Conservation (phyloP, 2,329 filamentous ascomycete species). For the Fusarium sp. region DNA sequence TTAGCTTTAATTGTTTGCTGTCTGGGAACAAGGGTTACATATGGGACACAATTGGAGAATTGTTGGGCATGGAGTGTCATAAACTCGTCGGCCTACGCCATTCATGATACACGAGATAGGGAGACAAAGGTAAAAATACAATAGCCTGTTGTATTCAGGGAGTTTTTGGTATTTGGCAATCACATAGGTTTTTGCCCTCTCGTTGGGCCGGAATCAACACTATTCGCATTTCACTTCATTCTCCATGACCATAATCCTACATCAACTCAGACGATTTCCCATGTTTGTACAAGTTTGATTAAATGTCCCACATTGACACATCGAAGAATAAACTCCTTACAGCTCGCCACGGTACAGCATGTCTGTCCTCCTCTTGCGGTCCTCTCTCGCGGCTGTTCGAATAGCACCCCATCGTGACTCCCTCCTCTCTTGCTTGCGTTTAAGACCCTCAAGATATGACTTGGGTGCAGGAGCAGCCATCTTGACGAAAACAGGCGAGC, state of each 20-base stretch:
- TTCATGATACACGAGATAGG: not conserved
- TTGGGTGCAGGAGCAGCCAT: conserved; percentile 62
- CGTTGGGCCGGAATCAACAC: conserved; percentile 12
- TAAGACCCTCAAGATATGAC: conserved; percentile 59
- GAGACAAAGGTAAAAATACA: conserved; percentile 19
- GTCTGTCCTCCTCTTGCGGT: conserved; percentile 61
- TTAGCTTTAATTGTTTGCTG: not conserved
- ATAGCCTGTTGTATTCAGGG: conserved; percentile 27
- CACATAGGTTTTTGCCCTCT: conserved; percentile 33
- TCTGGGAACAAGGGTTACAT: not conserved
- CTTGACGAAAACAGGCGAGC: conserved; percentile 65
- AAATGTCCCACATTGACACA: not conserved
- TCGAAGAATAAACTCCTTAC: conserved; percentile 43
- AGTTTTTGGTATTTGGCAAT: conserved; percentile 40
- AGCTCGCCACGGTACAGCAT: conserved; percentile 63
- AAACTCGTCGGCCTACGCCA: not conserved
- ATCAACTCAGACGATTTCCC: conserved; percentile 28
- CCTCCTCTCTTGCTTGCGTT: conserved; percentile 57
- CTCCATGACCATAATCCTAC: conserved; percentile 39
- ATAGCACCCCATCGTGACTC: conserved; percentile 67
- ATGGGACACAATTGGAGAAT: not conserved
- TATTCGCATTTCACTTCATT: conserved; percentile 24
- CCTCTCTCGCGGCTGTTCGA: conserved; percentile 63
- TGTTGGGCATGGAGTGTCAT: not conserved
- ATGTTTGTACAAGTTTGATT: conserved; percentile 37